A percentile compares a stretch with the other conserved stretches of the same genome.
Conservation (phyloP, 148 eudicot genomes). For the Pharnaceum exiguum region DNA sequence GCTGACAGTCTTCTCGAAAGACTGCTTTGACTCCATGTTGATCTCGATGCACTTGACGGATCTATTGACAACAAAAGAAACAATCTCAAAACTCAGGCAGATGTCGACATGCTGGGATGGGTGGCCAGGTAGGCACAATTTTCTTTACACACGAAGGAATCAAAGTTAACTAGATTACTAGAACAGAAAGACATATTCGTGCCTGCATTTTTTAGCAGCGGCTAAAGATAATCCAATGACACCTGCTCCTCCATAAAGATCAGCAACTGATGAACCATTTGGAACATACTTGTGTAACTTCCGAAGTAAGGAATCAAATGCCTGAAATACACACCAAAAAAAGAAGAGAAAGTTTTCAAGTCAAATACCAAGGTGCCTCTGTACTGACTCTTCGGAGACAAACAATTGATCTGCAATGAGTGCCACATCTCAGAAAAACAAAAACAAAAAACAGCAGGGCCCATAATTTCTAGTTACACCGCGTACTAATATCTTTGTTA, state of each 20-base stretch:
- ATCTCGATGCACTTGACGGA: constrained; percentile 85
- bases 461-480: no score
- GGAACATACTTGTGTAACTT: constrained; percentile 87
- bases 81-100: not conserved
- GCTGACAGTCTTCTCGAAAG: constrained; percentile 79
- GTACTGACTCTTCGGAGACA: not conserved
- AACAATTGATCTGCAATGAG: not conserved
- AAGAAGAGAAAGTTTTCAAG: not conserved
- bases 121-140: not conserved
- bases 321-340: constrained; percentile 53
- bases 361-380: not conserved
- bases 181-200: constrained; percentile 1
- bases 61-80: constrained; percentile 31
- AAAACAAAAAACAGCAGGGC: no score
- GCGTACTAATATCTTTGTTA: no score
- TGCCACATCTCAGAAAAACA: no score
- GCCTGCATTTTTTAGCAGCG: constrained; percentile 81
- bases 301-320: constrained; percentile 86
- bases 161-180: not conserved
- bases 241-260: constrained; percentile 97
- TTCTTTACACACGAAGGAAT: not conserved
- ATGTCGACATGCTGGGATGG: not conserved
- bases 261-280: constrained; percentile 79
- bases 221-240: constrained; percentile 96
- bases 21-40: constrained; percentile 84